Percentiles rank a stretch among this genome's conserved stretches.
phyloP scores from a whole-genome alignment of 768 basidiomycete species.

The Tulasnella sp. region DNA sequence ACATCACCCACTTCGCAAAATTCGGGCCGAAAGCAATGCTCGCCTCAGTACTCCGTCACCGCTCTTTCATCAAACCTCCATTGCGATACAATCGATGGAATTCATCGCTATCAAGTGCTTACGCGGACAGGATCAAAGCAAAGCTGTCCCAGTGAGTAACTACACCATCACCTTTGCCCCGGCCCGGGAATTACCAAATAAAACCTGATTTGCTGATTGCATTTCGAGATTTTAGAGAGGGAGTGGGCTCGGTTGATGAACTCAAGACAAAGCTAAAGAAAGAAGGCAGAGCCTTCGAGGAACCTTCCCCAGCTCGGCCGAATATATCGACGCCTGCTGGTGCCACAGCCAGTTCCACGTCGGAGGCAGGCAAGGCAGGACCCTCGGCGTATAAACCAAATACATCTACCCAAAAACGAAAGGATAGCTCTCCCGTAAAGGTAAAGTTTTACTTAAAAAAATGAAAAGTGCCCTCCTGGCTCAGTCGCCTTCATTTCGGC shows the following conservation, averaged over 20 bases:
- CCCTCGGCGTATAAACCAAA: background rate
- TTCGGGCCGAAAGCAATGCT: conserved; percentile 1
- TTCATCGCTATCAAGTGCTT: conserved; percentile 28
- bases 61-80: background rate
- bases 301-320: conserved; percentile 15
- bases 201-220: conserved; percentile 22
- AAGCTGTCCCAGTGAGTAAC: conserved; percentile 55
- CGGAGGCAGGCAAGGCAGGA: background rate
- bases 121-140: conserved; percentile 59
- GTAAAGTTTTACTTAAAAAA: background rate
- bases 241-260: conserved; percentile 35
- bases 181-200: background rate
- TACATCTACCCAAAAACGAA: conserved; percentile 31
- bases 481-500: background rate
- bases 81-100: background rate
- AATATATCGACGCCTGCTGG: background rate
- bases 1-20: background rate
- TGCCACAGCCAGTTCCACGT: conserved; percentile 3
- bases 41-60: background rate
- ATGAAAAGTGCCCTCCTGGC: background rate
- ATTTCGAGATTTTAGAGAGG: conserved; percentile 32
- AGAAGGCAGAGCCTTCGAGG: conserved; percentile 23
- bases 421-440: conserved; percentile 44
- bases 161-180: conserved; percentile 24
- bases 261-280: conserved; percentile 32